These are phyloP conservation scores for Linanthus parryae DNA, from an alignment of 148 eudicot genomes.

Conservation along the genomic window DNA sequence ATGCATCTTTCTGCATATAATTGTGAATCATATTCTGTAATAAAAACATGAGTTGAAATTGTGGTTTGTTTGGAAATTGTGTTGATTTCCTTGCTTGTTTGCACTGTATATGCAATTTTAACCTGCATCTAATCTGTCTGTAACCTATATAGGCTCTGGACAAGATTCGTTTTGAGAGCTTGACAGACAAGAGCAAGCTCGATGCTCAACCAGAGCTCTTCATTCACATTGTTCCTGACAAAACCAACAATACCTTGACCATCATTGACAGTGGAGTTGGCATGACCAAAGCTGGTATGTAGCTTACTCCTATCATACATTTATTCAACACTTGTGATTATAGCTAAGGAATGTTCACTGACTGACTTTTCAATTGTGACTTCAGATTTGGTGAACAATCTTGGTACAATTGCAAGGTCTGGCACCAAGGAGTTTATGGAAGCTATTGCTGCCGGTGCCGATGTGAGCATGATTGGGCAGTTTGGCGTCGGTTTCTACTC, in stretches of 20 bases:
- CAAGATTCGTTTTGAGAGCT: slow-evolving; percentile 9
- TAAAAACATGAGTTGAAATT: neutral
- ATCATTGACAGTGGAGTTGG: slow-evolving; percentile 13
- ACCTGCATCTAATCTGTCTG: too few species aligned
- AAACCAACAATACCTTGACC: slow-evolving; percentile 15
- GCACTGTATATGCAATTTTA: too few species aligned
- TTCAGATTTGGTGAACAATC: slow-evolving; percentile 16
- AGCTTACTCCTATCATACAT: too few species aligned
- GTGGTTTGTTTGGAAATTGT: too few species aligned
- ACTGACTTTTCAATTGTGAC: neutral
- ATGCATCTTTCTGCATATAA: too few species aligned
- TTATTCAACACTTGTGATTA: too few species aligned
- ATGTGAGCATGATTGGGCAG: slow-evolving; percentile 19
- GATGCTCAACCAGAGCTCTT: slow-evolving; percentile 6
- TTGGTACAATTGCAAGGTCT: slow-evolving; percentile 10
- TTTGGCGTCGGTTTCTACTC: slow-evolving; percentile 8
- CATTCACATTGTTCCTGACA: slow-evolving; percentile 7
- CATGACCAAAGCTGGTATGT: slow-evolving; percentile 11
- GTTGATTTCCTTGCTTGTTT: too few species aligned
- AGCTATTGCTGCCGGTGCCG: slow-evolving; percentile 21
- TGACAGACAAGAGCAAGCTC: slow-evolving; percentile 3
- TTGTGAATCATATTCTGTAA: too few species aligned
- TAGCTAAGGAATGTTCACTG: too few species aligned
- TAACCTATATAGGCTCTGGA: slow-evolving; percentile 7
- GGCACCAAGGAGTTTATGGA: slow-evolving; percentile 17